Base-by-base conservation (phyloP, 306 rosid species). In the Dalbergia oliveri region DNA sequence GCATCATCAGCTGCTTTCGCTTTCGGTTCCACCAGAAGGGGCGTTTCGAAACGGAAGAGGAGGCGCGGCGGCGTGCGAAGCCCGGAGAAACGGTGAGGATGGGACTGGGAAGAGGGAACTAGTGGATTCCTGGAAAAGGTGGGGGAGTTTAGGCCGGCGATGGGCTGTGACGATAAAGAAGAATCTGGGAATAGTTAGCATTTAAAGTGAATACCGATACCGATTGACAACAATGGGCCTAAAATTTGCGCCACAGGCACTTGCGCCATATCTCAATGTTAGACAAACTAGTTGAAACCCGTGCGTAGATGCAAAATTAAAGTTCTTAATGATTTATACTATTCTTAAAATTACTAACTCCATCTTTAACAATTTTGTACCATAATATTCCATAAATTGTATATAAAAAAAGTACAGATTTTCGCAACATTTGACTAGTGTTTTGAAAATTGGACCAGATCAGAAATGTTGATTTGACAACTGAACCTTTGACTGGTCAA, bases 1-100 rank as follows among this genome's bases (percentile, higher is more conserved):
- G 62, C 23, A 91, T 73, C 94, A 86, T 90, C 14, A 77, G 58
- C 23, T 47, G 60, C 6, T 57, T 72, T 57, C n/a, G 37, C 13
- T 34, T 53, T n/a, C 26, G 39, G 70, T 62, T 18, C 5, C 19
- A 0, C 19, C n/a, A 34, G 74, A 14, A 4, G 23, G 50, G 53
- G 47, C 72, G 72, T 43, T 67, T 67, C 66, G 87, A 69, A 50
- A 57, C n/a, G 65, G 16, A 69, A 9, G 60, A 61, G 62, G 37
- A 34, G 39, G 77, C 14, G 16, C 75, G n/a, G n/a, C n/a, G n/a
- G n/a, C n/a, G n/a, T 26, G 56, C 3, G 44, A 78, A 69, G 73
- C 33, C 14, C 7, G 58, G 74, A 26, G 33, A 58, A 45, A 41
- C 31, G n/a, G 39, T 10, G 13, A 34, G 69, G 51, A 39, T 4